Conservation (phyloP, 306 rosid genomes). For the Ormosia semicastrata region DNA sequence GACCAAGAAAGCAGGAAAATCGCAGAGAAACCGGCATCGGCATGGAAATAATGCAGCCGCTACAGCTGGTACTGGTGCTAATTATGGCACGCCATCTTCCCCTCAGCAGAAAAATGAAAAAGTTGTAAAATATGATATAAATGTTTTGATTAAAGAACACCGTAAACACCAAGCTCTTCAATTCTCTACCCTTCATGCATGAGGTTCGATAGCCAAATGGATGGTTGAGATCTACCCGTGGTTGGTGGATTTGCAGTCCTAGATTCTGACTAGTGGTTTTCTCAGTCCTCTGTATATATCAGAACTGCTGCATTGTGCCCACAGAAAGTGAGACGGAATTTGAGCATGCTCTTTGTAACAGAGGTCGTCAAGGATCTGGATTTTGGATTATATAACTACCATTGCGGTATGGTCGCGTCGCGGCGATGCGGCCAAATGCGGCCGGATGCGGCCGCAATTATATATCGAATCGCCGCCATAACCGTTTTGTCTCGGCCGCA, state of each 20-base stretch:
- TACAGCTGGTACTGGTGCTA: slow-evolving; percentile 15
- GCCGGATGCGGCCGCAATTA: too few relatives aligned
- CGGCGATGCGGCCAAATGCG: too few relatives aligned
- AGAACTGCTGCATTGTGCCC: neutral
- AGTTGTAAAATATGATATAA: too few relatives aligned
- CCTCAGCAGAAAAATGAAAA: slow-evolving; percentile 26
- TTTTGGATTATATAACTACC: neutral
- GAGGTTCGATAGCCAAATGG: neutral
- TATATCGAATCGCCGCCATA: too few relatives aligned
- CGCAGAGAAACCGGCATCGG: slow-evolving; percentile 66
- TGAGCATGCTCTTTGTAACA: neutral
- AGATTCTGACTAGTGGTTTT: neutral
- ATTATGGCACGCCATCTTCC: slow-evolving; percentile 42
- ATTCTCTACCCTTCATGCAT: slow-evolving; percentile 27
- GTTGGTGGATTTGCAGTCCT: neutral
- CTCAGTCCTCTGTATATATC: neutral
- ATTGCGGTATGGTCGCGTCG: too few relatives aligned
- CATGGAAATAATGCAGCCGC: slow-evolving; percentile 32
- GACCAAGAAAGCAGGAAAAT: slow-evolving; percentile 58
- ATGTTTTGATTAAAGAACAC: too few relatives aligned
- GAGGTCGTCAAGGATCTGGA: neutral
- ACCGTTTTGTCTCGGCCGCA: too few relatives aligned
- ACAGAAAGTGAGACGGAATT: neutral
- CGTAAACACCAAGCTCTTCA: neutral
- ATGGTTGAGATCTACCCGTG: neutral